phyloP scores from a whole-genome alignment of 371 early-diverging fungal species.

The Batkoa obscura region DNA sequence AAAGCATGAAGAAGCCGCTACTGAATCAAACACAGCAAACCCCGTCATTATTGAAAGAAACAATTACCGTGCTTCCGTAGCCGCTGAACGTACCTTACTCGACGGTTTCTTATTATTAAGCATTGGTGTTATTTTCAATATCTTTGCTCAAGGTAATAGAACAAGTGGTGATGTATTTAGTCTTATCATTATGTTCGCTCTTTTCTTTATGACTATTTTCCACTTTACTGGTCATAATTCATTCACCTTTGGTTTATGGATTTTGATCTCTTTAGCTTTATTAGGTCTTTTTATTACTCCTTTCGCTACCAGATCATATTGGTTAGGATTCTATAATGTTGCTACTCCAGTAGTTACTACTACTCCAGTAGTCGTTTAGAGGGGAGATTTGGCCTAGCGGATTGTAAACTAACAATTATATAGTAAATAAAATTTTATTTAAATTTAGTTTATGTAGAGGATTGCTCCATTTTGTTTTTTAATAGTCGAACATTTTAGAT shows the following conservation, averaged over 20 bases:
- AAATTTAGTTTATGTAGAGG: too few relatives aligned
- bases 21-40: not conserved
- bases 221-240: not conserved
- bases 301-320: not conserved
- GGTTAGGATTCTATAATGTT: not conserved
- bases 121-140: slow-evolving; percentile 1
- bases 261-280: not conserved
- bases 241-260: not conserved
- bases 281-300: slow-evolving; percentile 5
- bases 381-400: too few relatives aligned
- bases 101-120: slow-evolving; percentile 4
- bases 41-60: not conserved
- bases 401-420: too few relatives aligned
- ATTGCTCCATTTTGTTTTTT: too few relatives aligned
- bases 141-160: not conserved
- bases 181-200: not conserved
- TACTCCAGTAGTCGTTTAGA: too few relatives aligned
- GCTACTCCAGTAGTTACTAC: not conserved
- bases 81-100: not conserved
- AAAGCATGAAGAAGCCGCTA: not conserved
- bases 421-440: too few relatives aligned
- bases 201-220: not conserved
- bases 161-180: slow-evolving; percentile 1
- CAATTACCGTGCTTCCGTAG: not conserved
- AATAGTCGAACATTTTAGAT: too few relatives aligned